Percentiles rank a stretch among this genome's conserved stretches.
phyloP scores from a whole-genome alignment of 192 early-diverging fungal species.

The Lobosporangium transversale region DNA sequence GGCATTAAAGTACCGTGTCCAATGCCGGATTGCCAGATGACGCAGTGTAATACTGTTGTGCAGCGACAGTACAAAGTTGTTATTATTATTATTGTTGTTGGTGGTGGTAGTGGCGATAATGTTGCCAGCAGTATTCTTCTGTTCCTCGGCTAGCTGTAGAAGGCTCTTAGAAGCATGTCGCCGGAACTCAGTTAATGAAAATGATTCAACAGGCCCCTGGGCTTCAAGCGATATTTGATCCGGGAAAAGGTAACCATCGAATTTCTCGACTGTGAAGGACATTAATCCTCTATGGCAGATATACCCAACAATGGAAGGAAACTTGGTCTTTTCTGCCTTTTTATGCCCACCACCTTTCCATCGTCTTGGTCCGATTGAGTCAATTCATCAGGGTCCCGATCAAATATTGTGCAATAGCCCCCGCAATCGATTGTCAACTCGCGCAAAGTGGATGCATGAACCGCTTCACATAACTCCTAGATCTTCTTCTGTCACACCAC shows the following conservation, averaged over 20 bases:
- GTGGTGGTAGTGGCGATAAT: no score
- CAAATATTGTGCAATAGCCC: neutral
- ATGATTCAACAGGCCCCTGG: neutral
- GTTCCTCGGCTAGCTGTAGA: no score
- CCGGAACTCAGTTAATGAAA: conserved; percentile 16
- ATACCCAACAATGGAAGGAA: conserved; percentile 28
- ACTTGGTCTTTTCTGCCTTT: neutral
- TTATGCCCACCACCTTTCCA: neutral
- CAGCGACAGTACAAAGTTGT: no score
- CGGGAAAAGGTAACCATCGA: conserved; percentile 12
- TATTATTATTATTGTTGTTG: no score
- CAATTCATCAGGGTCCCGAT: neutral
- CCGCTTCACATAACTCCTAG: conserved; percentile 19
- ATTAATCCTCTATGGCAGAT: conserved; percentile 16
- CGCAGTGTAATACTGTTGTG: conserved; percentile 14
- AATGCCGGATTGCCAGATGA: conserved; percentile 3
- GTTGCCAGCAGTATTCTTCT: no score
- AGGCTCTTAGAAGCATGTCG: no score
- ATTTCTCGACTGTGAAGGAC: conserved; percentile 31
- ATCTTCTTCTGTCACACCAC: conserved; percentile 25
- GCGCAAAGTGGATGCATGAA: conserved; percentile 9
- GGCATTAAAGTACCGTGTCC: conserved; percentile 8
- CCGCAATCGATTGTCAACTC: conserved; percentile 30
- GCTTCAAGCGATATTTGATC: neutral
- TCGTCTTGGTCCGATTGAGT: no score